Evolutionary conservation across 192 early-diverging fungal genomes (phyloP).

Genomic region (Umbelopsis isabellina): DNA sequence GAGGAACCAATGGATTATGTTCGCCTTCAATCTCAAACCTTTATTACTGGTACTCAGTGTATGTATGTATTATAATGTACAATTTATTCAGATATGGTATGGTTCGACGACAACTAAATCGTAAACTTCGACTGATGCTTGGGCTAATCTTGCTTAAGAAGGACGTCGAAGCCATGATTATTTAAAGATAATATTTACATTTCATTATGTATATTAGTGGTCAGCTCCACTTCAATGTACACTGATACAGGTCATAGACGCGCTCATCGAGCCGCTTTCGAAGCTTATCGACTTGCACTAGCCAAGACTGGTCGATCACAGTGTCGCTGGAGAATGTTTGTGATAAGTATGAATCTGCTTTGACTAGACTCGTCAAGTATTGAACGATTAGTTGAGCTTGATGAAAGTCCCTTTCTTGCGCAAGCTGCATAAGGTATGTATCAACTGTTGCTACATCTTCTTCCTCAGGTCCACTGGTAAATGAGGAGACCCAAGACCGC

Average conservation of each 20-base stretch:
- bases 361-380: conserved; percentile 20
- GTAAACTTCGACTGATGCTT: too few relatives aligned
- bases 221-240: conserved; percentile 1
- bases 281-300: neutral
- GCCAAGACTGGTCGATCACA: neutral
- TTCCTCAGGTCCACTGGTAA: conserved; percentile 21
- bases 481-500: conserved; percentile 27
- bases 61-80: neutral
- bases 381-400: conserved; percentile 30
- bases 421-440: conserved; percentile 35
- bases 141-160: neutral
- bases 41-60: too few relatives aligned
- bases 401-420: conserved; percentile 31
- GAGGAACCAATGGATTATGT: too few relatives aligned
- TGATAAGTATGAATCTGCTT: neutral
- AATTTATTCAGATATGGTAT: too few relatives aligned
- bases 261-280: neutral
- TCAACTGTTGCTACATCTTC: conserved; percentile 38
- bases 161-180: neutral
- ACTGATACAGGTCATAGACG: neutral
- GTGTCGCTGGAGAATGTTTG: neutral
- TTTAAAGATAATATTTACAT: neutral
- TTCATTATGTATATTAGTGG: neutral
- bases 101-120: too few relatives aligned
- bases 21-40: too few relatives aligned